Evolutionary conservation across 768 basidiomycete species (phyloP).

Genomic region (Mycena amicta): DNA sequence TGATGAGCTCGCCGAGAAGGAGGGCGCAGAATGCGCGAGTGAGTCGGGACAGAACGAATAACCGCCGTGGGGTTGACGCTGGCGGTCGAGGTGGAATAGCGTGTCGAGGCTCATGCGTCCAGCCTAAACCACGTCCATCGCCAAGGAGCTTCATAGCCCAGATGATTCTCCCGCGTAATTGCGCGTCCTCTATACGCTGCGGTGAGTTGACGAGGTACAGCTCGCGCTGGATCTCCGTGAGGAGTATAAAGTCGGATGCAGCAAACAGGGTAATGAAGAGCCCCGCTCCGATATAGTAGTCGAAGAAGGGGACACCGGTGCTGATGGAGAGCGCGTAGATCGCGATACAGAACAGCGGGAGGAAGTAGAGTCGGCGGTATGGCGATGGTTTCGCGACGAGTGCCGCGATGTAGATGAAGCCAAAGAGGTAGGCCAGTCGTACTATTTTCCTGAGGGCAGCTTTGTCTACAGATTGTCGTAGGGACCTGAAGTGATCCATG

Average conservation of each 20-base stretch:
- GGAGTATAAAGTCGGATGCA: constrained; percentile 11
- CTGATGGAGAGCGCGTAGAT: constrained; percentile 3
- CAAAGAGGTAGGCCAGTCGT: constrained; percentile 1
- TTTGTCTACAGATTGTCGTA: constrained; percentile 1
- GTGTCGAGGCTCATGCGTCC: constrained; percentile 12
- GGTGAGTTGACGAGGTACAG: constrained; percentile 8
- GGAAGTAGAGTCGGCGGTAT: constrained; percentile 15
- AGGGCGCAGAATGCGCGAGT: background rate
- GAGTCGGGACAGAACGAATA: constrained; percentile 12
- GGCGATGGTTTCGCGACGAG: constrained; percentile 13
- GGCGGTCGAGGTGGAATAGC: constrained; percentile 10
- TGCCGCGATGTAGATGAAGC: constrained; percentile 4
- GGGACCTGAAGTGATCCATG: background rate
- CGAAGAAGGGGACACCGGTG: constrained; percentile 1
- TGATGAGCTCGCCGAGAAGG: background rate
- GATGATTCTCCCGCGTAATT: background rate
- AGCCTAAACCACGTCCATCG: constrained; percentile 11
- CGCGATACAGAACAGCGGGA: constrained; percentile 16
- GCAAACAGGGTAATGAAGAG: constrained; percentile 4
- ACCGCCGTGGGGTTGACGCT: constrained; percentile 4
- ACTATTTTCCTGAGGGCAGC: background rate
- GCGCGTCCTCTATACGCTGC: constrained; percentile 7
- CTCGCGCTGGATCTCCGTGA: constrained; percentile 18
- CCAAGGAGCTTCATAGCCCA: constrained; percentile 3
- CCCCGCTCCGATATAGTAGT: background rate